Conservation (phyloP, 2,329 filamentous ascomycete genomes). For the Trichoderma endophyticum region DNA sequence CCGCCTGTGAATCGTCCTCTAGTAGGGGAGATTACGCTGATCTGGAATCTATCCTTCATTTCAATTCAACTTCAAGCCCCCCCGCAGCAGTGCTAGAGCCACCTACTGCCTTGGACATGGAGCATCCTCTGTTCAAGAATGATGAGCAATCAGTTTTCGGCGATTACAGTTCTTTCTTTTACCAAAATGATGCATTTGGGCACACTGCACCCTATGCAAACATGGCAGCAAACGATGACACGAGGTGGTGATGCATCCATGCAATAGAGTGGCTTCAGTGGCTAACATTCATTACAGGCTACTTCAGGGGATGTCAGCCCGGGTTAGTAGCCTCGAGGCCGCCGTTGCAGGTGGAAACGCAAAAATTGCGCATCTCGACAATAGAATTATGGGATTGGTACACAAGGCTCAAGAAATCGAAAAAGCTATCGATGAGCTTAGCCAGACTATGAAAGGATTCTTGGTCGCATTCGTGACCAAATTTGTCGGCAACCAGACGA, state of each 20-base stretch:
- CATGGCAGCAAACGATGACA: not conserved
- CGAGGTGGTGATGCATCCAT: not conserved
- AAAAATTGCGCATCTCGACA: no score
- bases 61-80: not conserved
- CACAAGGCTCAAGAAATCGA: not conserved
- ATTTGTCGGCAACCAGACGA: not conserved
- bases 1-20: not conserved
- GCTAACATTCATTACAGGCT: not conserved
- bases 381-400: not conserved
- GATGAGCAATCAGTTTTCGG: not conserved
- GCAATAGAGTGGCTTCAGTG: not conserved
- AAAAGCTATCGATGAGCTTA: constrained; percentile 2
- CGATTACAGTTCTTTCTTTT: not conserved
- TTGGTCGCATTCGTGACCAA: constrained; percentile 2
- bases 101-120: not conserved
- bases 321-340: not conserved
- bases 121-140: not conserved
- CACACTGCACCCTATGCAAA: not conserved
- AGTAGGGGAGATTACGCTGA: not conserved
- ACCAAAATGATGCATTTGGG: not conserved
- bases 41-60: not conserved
- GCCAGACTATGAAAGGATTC: constrained; percentile 9
- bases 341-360: not conserved
- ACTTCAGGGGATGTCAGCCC: not conserved
- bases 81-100: not conserved